Conservation (phyloP, 2,329 filamentous ascomycete species). For the Fusarium protoensiforme region DNA sequence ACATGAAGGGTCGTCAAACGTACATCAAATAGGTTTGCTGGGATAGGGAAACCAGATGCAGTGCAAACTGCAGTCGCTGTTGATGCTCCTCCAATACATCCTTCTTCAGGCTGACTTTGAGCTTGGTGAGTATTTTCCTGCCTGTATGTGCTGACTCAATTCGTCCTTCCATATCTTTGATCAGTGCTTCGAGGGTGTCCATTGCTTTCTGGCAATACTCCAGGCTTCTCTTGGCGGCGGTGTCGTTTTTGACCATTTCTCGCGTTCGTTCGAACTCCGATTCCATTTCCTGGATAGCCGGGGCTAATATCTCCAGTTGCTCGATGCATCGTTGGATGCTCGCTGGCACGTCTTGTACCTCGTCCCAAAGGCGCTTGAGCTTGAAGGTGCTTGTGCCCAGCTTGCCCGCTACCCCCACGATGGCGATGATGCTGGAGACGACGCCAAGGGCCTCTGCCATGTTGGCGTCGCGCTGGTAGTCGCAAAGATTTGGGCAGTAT, state of each 20-base stretch:
- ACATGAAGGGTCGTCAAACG: background rate
- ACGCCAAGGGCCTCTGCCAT: conserved; percentile 32
- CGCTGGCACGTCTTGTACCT: conserved; percentile 15
- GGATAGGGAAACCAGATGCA: conserved; percentile 10
- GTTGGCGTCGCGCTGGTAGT: too few species aligned
- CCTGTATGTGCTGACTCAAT: background rate
- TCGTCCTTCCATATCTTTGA: conserved; percentile 7
- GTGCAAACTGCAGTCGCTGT: background rate
- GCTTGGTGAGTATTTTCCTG: background rate
- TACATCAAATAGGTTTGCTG: conserved; percentile 27
- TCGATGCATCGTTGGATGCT: conserved; percentile 10
- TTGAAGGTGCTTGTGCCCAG: conserved; percentile 7
- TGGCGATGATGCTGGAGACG: conserved; percentile 24
- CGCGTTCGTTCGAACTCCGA: conserved; percentile 2
- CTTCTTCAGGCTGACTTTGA: conserved; percentile 17
- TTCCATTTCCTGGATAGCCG: conserved; percentile 5
- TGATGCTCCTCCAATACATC: conserved; percentile 14
- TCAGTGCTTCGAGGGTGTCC: background rate
- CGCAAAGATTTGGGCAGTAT: background rate
- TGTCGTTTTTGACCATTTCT: background rate
- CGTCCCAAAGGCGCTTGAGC: conserved; percentile 30
- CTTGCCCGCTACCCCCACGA: conserved; percentile 24
- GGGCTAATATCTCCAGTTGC: background rate
- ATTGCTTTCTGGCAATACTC: conserved; percentile 15
- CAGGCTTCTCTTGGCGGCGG: background rate